Conservation (phyloP, 2,329 filamentous ascomycete genomes). For the Cladosporium phlei region DNA sequence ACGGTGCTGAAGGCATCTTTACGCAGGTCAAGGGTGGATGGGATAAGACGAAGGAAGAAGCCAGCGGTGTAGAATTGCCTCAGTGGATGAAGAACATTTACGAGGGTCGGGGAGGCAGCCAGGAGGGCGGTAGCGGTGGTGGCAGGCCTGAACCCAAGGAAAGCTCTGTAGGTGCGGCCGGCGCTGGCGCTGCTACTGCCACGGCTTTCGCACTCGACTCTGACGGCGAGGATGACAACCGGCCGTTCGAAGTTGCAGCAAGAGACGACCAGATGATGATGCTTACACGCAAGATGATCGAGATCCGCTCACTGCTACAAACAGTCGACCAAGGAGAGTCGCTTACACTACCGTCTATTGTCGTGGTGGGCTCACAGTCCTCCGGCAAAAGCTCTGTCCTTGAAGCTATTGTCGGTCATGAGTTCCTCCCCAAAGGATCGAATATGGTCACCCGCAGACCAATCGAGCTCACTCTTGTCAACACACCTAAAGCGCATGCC, state of each 20-base stretch:
- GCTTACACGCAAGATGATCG: slow-evolving; percentile 98
- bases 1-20: slow-evolving; percentile 67
- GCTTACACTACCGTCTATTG: slow-evolving; percentile 87
- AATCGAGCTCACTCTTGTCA: slow-evolving; percentile 93
- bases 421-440: slow-evolving; percentile 93
- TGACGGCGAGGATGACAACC: slow-evolving; percentile 57
- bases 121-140: slow-evolving; percentile 31
- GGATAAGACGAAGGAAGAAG: slow-evolving; percentile 71
- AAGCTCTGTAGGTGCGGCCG: slow-evolving; percentile 47
- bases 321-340: slow-evolving; percentile 87
- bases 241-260: slow-evolving; percentile 61
- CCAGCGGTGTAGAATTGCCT: slow-evolving; percentile 48
- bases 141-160: slow-evolving; percentile 36
- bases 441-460: slow-evolving; percentile 98
- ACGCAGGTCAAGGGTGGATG: slow-evolving; percentile 76
- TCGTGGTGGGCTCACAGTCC: slow-evolving; percentile 98
- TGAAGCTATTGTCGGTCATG: slow-evolving; percentile 94
- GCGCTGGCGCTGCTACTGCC: slow-evolving; percentile 63
- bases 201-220: slow-evolving; percentile 75
- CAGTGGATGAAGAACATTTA: slow-evolving; percentile 71
- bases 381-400: slow-evolving; percentile 97
- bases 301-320: slow-evolving; percentile 87
- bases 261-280: slow-evolving; percentile 99
- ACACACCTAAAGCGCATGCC: slow-evolving; percentile 77
- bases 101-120: slow-evolving; percentile 29